These are phyloP conservation scores for Monosporascus sp. DNA, from an alignment of 2,329 filamentous ascomycete species.

Conservation along the genomic window DNA sequence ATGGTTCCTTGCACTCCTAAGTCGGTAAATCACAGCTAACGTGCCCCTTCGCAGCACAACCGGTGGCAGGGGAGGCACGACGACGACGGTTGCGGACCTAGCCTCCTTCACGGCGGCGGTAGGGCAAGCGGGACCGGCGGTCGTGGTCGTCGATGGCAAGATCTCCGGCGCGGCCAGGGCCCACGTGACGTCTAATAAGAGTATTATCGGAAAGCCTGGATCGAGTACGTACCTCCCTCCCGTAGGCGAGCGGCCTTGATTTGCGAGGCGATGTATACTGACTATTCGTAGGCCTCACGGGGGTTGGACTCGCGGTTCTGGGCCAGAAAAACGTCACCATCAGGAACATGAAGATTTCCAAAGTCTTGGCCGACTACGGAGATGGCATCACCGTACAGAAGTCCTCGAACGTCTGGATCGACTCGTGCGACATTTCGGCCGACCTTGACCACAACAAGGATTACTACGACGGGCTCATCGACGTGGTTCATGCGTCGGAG, in stretches of 20 bases:
- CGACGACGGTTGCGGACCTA: conserved; percentile 43
- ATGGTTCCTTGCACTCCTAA: not conserved
- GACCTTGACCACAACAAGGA: conserved; percentile 52
- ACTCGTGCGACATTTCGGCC: conserved; percentile 52
- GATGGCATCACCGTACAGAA: conserved; percentile 40
- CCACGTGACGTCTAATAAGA: conserved; percentile 39
- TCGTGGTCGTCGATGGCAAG: conserved; percentile 37
- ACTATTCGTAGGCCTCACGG: conserved; percentile 19
- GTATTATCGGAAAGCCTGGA: conserved; percentile 36
- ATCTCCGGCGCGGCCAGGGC: conserved; percentile 35
- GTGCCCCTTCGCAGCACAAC: conserved; percentile 34
- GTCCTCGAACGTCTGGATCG: conserved; percentile 48
- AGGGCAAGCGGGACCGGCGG: conserved; percentile 35
- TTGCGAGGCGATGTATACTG: not conserved
- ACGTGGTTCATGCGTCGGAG: conserved; percentile 53
- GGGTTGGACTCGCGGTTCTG: conserved; percentile 39
- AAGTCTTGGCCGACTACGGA: conserved; percentile 34
- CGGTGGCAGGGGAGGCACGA: conserved; percentile 44
- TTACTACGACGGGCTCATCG: conserved; percentile 56
- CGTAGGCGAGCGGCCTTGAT: not conserved
- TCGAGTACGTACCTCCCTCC: conserved; percentile 13
- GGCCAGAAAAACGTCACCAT: conserved; percentile 46
- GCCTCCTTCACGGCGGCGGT: conserved; percentile 42
- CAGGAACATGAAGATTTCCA: conserved; percentile 44
- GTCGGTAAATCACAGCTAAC: not conserved